phyloP scores from a whole-genome alignment of 495 filamentous ascomycete genomes.

The Pseudevernia furfuracea region DNA sequence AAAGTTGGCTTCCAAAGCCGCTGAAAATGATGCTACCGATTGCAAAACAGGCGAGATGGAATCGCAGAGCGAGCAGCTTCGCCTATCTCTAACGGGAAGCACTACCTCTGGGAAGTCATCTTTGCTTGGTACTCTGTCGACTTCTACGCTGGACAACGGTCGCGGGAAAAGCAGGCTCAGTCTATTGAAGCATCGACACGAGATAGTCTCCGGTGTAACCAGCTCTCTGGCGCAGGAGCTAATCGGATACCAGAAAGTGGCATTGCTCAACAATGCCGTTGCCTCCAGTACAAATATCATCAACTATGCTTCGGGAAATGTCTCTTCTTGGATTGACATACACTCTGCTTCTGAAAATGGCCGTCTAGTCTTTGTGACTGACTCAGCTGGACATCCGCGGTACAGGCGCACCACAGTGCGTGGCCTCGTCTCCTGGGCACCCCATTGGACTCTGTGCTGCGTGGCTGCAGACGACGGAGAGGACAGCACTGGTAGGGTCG shows the following conservation, averaged over 20 bases:
- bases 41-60: conserved; percentile 24
- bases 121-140: conserved; percentile 78
- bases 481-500: conserved; percentile 32
- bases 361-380: conserved; percentile 76
- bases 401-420: conserved; percentile 82
- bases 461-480: conserved; percentile 72
- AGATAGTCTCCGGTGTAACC: conserved; percentile 83
- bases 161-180: conserved; percentile 80
- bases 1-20: background rate
- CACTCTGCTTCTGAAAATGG: conserved; percentile 65
- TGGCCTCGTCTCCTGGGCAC: conserved; percentile 89
- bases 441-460: conserved; percentile 86
- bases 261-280: conserved; percentile 12
- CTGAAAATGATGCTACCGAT: background rate
- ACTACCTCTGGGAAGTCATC: conserved; percentile 94
- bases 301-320: conserved; percentile 79
- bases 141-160: conserved; percentile 83
- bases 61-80: conserved; percentile 62
- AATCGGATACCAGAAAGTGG: conserved; percentile 60
- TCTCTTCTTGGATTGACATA: conserved; percentile 91
- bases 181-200: conserved; percentile 87
- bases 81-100: conserved; percentile 83
- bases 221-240: conserved; percentile 90
- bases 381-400: conserved; percentile 82
- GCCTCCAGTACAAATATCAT: conserved; percentile 49